Conservation (phyloP, 345 rosid genomes). For the Toxicodendron radicans region DNA sequence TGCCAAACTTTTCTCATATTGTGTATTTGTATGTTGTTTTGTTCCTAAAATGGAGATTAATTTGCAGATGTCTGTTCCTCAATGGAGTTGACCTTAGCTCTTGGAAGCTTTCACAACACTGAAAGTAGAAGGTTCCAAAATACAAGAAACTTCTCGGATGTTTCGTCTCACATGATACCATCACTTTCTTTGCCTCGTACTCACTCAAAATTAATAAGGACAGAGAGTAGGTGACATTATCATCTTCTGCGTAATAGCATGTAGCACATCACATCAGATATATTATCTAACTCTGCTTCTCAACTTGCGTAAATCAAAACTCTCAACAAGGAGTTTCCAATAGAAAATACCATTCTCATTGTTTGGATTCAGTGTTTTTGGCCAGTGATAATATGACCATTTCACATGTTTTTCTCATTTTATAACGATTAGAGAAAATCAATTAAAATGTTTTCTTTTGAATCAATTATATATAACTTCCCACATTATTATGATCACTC, state of each 20-base stretch:
- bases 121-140: slow-evolving; percentile 15
- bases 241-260: background rate
- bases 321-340: no score
- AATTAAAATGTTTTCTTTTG: no score
- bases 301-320: no score
- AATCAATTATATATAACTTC: no score
- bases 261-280: background rate
- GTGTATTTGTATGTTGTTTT: background rate
- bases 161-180: background rate
- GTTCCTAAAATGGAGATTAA: background rate
- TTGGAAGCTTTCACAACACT: background rate
- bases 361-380: no score
- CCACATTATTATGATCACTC: no score
- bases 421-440: no score
- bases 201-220: background rate
- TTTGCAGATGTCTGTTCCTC: background rate
- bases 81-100: background rate
- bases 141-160: slow-evolving; percentile 17
- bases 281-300: no score
- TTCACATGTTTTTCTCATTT: no score
- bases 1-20: background rate
- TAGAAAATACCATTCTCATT: no score
- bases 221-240: background rate
- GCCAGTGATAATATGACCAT: no score
- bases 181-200: background rate